Evolutionary conservation across 73 alveolate genomes (phyloP).

Genomic region (Paramecium primaurelia): DNA sequence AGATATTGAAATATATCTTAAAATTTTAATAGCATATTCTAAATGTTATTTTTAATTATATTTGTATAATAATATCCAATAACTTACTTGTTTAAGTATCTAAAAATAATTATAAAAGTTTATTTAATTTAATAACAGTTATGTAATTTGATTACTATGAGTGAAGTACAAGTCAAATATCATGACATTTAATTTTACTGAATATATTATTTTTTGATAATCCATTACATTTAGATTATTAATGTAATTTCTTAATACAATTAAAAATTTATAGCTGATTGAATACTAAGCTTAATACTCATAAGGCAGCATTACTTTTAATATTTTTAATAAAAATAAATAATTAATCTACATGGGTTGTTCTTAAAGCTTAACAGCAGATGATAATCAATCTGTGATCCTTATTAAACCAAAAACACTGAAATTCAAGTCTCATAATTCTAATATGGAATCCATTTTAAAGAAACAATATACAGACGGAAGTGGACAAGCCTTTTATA

Average conservation of each 20-base stretch:
- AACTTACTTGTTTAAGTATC: background rate
- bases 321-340: background rate
- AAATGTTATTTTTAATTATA: too few relatives aligned
- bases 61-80: background rate
- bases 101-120: background rate
- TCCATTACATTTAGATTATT: background rate
- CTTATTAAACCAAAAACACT: background rate
- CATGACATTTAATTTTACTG: background rate
- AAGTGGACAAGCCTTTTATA: background rate
- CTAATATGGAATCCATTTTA: background rate
- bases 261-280: background rate
- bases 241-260: background rate
- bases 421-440: background rate
- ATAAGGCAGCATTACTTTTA: background rate
- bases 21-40: too few relatives aligned
- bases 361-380: background rate
- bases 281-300: background rate
- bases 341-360: constrained; percentile 2
- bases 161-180: background rate
- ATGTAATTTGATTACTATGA: background rate
- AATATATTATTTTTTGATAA: background rate
- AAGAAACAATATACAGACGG: background rate
- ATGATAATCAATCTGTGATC: background rate
- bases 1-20: too few relatives aligned
- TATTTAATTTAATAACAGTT: background rate